Base-by-base conservation (phyloP, 2,329 filamentous ascomycete genomes). In the Akanthomyces lecanii region DNA sequence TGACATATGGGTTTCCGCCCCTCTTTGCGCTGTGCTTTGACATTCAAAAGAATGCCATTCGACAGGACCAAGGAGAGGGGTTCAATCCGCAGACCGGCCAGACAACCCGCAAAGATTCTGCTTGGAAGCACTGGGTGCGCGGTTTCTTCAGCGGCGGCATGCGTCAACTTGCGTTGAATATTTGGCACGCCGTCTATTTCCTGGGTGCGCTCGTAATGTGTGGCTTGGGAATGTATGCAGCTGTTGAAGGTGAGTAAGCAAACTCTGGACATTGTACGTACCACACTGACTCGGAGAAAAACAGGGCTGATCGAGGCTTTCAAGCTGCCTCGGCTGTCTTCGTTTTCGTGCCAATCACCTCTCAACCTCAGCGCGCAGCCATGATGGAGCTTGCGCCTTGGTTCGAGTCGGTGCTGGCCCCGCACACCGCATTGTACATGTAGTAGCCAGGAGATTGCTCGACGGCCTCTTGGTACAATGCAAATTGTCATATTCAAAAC, bases 1-100 rank as follows among this genome's bases (percentile, higher is more conserved):
- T 87, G 71, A 83, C 81, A 3, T 87, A 87, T 71, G 85, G 82
- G 3, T 81, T 86, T 68, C 82, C 84, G 0, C 80, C 82, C 8
- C 54, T 70, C 8, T 64, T 69, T 50, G 66, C 66, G 16, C 51
- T 69, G 3, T 65, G 65, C 16, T 66, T 62, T 50, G 65, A 65
- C 50, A 65, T 68, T 11, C 66, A 66, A 51, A 65, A 63, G 25
- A 60, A 64, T 42, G 64, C 68, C 12, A 64, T 67, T 18, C 63
- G 64, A 21, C 33, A 28, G 6, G 51, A 47, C 4, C 47, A 63
- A 18, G 67, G 64, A 33, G 68, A 66, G 38, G 65, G 65, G 21
- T 68, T 66, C 23, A 44, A 69, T 62, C 66, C 65, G 4, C 38
- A 33, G 21, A 55, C 60, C 6, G 60, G 53, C 5, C 23, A 18